Base-by-base conservation (phyloP, 805 yeast genomes). In the Candida tallmaniae region DNA sequence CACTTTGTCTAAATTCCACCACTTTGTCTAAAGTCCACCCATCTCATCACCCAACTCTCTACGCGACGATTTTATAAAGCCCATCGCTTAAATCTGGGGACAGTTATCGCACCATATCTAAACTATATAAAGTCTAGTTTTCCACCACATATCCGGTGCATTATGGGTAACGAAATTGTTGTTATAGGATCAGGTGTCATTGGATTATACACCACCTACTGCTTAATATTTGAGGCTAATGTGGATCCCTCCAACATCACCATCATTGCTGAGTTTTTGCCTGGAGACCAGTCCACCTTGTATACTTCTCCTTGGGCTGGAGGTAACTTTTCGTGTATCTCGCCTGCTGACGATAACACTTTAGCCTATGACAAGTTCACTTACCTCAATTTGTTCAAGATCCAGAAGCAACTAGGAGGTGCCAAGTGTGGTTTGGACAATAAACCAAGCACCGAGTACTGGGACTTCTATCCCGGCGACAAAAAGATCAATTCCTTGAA, bases 221-320 rank as follows among this genome's bases (percentile, higher is more conserved):
- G 31, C 12, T 28, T 28, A 13, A 15, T 28, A 17, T 14, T 9
- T 8, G 31, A 28, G 8, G 22, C 31, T 6, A 18, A 18, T n/a
- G 23, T 28, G 7, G 31, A 17, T 28, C 15, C 23, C 8, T n/a
- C 60, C 29, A 81, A 52, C 49, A 78, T 81, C 3, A 87, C 88
- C 7, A 0, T 48, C 80, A 33, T 80, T 11, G 90, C 85, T 7
- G 75, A 81, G 48, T 73, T 69, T 46, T 55, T 80, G 27, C 94
- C 95, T 3, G 95, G 94, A 5, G 95, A 85, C 49, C 81, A 76
- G 44, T 78, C 87, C 4, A 74, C 74, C 36, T 64, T 73, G 32
- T 85, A 80, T 54, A 79, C 95, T 1, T 81, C 90, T 0, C 95
- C 95, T 0, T 81, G 82, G 74, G 95, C 95, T 0, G 71, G 69